Base-by-base conservation (phyloP, 2,329 filamentous ascomycete genomes). In the Fusarium sp. region DNA sequence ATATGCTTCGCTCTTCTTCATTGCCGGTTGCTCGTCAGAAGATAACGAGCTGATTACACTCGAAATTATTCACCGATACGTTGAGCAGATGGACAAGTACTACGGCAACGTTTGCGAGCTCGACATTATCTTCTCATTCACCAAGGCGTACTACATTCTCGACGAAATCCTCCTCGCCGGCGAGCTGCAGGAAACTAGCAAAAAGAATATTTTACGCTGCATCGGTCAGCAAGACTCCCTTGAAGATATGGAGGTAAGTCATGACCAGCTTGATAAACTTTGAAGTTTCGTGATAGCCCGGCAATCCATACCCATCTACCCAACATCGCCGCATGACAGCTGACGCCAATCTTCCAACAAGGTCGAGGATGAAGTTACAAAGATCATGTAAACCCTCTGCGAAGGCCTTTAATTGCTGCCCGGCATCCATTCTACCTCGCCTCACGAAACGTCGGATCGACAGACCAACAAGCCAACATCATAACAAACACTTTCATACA, bases 61-160 rank as follows among this genome's bases (percentile, higher is more conserved):
- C 78, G 96, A 99, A 81, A 94, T 99, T 78, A 96, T 99, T 75
- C 96, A 99, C 81, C 93, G 96, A 82, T 99, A 99, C 79, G 96
- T 99, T 77, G 96, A 99, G 82, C 96, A 99, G 83, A 99, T 99
- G 96, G 96, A 99, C 86, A 99, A 99, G 81, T 99, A 99, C 84
- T 99, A 98, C 81, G 96, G 96, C 80, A 99, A 99, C 80, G 96
- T 99, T 62, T 99, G 96, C 89, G 96, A 99, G 83, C 88, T 99
- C 70, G 94, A 98, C 80, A 97, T 98, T 82, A 99, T 99, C 80
- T 99, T 99, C 88, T 98, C 97, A 79, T 99, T 99, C 80, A 97
- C 97, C 74, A 99, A 99, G 82, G 96, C 96, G 62, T 99, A 99
- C 82, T 99, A 98, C 82, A 99, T 99, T 73, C 89, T 99, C 46